Percentiles rank a stretch among this genome's conserved stretches.
Conservation (phyloP, 306 rosid genomes). For the Potentilla sterilis region DNA sequence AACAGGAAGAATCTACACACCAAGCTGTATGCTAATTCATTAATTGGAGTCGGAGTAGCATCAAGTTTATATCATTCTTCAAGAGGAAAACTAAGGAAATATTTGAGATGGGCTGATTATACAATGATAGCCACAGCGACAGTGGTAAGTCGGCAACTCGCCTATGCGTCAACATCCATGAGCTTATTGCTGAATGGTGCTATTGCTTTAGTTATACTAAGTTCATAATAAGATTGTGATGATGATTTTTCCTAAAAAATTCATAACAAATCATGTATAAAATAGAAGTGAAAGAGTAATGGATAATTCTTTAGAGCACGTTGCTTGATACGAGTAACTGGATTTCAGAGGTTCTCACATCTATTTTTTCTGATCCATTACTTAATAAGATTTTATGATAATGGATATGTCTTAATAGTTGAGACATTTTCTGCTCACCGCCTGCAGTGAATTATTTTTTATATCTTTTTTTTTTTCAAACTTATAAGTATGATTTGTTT, state of each 20-base stretch:
- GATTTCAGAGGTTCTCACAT: not conserved
- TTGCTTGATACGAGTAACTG: not conserved
- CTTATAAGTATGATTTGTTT: not conserved
- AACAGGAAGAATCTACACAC: slow-evolving; percentile 71
- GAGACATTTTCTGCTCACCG: not conserved
- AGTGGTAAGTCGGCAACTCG: slow-evolving; percentile 56
- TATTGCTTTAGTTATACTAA: not conserved
- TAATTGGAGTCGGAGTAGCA: slow-evolving; percentile 97
- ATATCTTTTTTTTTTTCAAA: not conserved
- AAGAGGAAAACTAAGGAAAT: slow-evolving; percentile 68
- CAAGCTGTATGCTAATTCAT: slow-evolving; percentile 89
- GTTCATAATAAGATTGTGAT: not conserved
- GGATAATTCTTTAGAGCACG: not conserved
- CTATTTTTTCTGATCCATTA: not conserved
- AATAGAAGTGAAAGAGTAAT: not conserved
- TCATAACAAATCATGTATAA: not conserved
- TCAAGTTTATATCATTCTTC: slow-evolving; percentile 89
- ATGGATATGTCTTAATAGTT: not conserved
- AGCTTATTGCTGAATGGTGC: slow-evolving; percentile 7
- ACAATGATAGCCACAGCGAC: slow-evolving; percentile 95
- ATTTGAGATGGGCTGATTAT: slow-evolving; percentile 89
- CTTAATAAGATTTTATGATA: not conserved
- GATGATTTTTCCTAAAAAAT: not conserved
- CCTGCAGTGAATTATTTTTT: not conserved
- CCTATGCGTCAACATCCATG: slow-evolving; percentile 7